Base-by-base conservation (phyloP, 1,139 yeast genomes). In the Lodderomyces jiufengensis region DNA sequence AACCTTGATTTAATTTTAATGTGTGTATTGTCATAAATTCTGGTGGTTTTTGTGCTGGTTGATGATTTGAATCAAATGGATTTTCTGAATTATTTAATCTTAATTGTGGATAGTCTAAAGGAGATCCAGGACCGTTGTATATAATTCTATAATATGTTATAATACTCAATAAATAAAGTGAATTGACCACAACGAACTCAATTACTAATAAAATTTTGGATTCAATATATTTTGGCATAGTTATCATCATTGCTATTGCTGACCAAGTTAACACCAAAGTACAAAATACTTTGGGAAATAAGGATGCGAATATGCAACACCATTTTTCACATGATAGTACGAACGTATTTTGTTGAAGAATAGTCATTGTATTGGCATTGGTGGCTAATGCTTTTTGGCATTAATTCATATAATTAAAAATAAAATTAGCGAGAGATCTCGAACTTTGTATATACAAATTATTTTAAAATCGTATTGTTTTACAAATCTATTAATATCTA, bases 61-160 rank as follows among this genome's bases (percentile, higher is more conserved):
- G 10, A 3, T 27, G 21, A 9, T 13, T 15, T 9, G 24, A 14
- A 10, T 33, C 34, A 27, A 32, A 41, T 9, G 45, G 45, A 20
- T 43, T 41, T 10, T 40, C 44, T 7, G 35, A 25, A n/a, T 25
- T 18, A 2, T 33, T n/a, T 24, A 21, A 13, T 10, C 25, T 21
- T 14, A 37, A 36, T 31, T 42, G 39, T 8, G 38, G 38, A 36
- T 52, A 66, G 35, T 65, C 70, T 22, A 51, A 44, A 0, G 92
- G 88, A 14, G 81, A 75, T 0, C 90, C 90, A 0, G 88, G 77
- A 0, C 95, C 95, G 1, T 59, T 59, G 2, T 37, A 18, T 4
- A 84, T 70, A 3, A 82, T 75, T 49, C 67, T 60, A 49, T 63
- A 74, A 51, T 85, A 85, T 2, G 84, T 49, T 21, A 55, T 54